Evolutionary conservation across 164 flowering plant species (phyloP).

Genomic region (Akebia trifoliata): DNA sequence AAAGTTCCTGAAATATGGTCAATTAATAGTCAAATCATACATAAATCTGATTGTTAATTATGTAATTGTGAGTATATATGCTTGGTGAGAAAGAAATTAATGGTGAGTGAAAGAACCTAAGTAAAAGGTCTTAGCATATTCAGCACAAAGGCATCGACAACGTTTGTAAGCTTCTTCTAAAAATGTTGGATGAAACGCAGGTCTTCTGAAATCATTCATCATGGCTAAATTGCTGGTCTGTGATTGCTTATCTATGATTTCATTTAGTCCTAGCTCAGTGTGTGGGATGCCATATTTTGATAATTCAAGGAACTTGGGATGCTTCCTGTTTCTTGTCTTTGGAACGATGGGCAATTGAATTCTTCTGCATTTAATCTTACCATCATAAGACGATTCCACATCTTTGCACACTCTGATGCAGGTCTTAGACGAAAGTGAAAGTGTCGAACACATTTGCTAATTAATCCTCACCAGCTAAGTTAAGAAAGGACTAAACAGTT

Average conservation of each 20-base stretch:
- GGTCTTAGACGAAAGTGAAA: neutral
- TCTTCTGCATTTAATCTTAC: conserved; percentile 3
- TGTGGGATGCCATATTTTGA: conserved; percentile 34
- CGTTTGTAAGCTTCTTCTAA: conserved; percentile 58
- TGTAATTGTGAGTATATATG: too few species aligned
- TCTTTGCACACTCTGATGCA: neutral
- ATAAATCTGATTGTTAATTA: too few species aligned
- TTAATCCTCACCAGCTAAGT: neutral
- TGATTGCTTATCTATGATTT: conserved; percentile 50
- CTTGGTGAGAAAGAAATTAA: neutral
- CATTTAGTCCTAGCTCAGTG: conserved; percentile 32
- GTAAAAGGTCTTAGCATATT: conserved; percentile 79
- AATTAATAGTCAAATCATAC: neutral
- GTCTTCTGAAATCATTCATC: conserved; percentile 4
- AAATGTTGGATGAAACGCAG: conserved; percentile 35
- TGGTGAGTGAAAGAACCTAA: conserved; percentile 36
- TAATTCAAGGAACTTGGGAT: conserved; percentile 14
- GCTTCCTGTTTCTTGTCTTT: neutral
- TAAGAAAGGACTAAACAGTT: too few species aligned
- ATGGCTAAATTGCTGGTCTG: neutral
- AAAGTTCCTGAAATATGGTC: conserved; percentile 45
- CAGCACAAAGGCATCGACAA: conserved; percentile 55
- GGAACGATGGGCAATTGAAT: conserved; percentile 7
- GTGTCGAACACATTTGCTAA: neutral
- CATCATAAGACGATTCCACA: neutral